Conservation (phyloP, 129 eudicot species). For the Logfia minima region DNA sequence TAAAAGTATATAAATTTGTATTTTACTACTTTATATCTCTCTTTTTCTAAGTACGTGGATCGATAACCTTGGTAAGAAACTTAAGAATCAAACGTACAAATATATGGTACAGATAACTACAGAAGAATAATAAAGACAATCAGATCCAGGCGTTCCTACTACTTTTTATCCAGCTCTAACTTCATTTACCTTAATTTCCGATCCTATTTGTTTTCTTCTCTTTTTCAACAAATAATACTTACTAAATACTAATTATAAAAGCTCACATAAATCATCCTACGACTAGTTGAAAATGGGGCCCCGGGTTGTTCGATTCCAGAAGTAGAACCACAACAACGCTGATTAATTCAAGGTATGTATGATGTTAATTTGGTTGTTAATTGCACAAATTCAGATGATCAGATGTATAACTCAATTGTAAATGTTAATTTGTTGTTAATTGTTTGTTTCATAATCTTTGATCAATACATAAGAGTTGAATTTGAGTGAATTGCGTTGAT, state of each 20-base stretch:
- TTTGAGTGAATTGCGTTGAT: background rate
- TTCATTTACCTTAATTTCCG: background rate
- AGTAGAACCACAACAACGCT: background rate
- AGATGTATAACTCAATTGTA: background rate
- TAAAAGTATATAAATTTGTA: too few species aligned
- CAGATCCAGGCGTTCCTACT: background rate
- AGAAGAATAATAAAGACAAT: background rate
- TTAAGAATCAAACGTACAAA: background rate
- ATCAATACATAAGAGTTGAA: background rate
- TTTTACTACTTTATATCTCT: too few species aligned
- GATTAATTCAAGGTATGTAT: background rate
- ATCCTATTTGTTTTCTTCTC: background rate
- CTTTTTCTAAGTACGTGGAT: background rate
- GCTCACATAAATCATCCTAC: background rate
- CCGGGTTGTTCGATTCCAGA: background rate
- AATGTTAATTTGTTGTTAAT: background rate
- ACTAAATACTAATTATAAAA: background rate
- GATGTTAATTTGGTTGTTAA: background rate
- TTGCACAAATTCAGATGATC: background rate
- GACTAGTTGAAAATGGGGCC: background rate
- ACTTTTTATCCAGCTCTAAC: background rate
- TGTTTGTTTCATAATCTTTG: background rate
- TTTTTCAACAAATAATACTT: background rate
- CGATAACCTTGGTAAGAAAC: background rate
- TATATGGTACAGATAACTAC: background rate